phyloP scores from a whole-genome alignment of 176 grass and related monocot species.

The Eragrostis nindensis region DNA sequence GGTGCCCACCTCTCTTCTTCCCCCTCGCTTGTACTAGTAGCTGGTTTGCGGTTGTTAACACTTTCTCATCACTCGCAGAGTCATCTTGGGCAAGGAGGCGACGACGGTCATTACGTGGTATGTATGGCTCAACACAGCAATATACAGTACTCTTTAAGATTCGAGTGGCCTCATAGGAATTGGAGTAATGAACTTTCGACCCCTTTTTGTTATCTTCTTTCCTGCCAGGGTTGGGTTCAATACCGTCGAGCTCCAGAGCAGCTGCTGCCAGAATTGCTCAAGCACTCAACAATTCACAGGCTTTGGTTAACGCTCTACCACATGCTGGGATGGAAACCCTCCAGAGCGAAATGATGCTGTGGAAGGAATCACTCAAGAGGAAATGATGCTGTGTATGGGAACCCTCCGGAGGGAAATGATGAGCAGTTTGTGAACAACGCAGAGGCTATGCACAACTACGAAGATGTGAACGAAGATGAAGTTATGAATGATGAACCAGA shows the following conservation, averaged over 20 bases:
- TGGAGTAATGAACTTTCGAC: neutral
- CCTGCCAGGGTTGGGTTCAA: conserved; percentile 19
- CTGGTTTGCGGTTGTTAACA: conserved; percentile 39
- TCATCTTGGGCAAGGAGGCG: conserved; percentile 63
- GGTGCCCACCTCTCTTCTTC: neutral
- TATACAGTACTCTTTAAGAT: neutral
- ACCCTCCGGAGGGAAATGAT: conserved; percentile 4
- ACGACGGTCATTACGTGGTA: conserved; percentile 12
- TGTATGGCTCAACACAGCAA: neutral
- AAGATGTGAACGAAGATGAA: conserved; percentile 20
- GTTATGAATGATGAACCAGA: conserved; percentile 20
- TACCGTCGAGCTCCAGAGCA: conserved; percentile 29
- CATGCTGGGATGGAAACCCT: conserved; percentile 30
- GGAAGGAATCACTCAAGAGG: conserved; percentile 27
- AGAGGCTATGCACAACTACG: neutral
- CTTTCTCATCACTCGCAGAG: conserved; percentile 46
- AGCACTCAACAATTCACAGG: conserved; percentile 26
- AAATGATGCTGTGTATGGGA: conserved; percentile 31
- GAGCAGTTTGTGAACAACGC: conserved; percentile 13
- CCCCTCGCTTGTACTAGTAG: neutral
- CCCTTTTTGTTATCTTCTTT: neutral
- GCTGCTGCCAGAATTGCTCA: conserved; percentile 36
- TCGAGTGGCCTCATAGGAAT: neutral
- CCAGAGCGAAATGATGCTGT: neutral
- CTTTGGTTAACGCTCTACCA: conserved; percentile 19